Base-by-base conservation (phyloP, 306 rosid genomes). In the Vigna trinervia region DNA sequence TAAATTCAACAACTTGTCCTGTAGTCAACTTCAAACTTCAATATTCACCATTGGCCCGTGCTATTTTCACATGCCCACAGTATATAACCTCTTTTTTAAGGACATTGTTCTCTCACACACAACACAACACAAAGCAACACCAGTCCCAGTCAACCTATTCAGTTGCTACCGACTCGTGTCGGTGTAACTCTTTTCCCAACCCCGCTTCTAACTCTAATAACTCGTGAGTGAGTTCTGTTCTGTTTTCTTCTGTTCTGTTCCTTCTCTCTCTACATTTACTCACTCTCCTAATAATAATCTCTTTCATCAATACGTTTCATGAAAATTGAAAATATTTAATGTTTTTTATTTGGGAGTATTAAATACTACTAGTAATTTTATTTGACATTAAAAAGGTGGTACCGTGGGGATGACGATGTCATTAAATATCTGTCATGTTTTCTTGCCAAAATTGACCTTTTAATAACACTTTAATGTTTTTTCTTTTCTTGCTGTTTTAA, bases 351-450 rank as follows among this genome's bases (percentile, higher is more conserved):
- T 45, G 1, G 11, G 50, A 3, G 14, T 12, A 11, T 45, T 45
- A 0, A 12, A 45, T 45, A 45, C 50, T 45, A 45, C 5, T 11
- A 45, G 50, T 45, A 45, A 10, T 45, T 45, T 45, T 45, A 45
- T 45, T 45, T 45, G 50, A 12, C 50, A 45, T 45, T 45, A 12
- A 45, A 45, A 41, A 41, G 12, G 13, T 20, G 64, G 14, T 6
- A 54, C 13, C 30, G 9, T 14, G 46, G 46, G 4, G 77, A 26
- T 34, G 30, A 32, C 66, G 45, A 65, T 22, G 73, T 28, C 51
- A 77, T 26, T 69, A 58, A 61, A 34, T 79, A 77, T 84, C 66
- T 82, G 67, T 79, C 75, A 19, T 57, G 39, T 60, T 59, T 70
- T 59, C 3, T 32, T 58, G 50, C 34, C 13, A 23, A 61, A 47